These are phyloP conservation scores for Beta corolliflora DNA, from an alignment of 179 eudicot species.

Conservation along the genomic window DNA sequence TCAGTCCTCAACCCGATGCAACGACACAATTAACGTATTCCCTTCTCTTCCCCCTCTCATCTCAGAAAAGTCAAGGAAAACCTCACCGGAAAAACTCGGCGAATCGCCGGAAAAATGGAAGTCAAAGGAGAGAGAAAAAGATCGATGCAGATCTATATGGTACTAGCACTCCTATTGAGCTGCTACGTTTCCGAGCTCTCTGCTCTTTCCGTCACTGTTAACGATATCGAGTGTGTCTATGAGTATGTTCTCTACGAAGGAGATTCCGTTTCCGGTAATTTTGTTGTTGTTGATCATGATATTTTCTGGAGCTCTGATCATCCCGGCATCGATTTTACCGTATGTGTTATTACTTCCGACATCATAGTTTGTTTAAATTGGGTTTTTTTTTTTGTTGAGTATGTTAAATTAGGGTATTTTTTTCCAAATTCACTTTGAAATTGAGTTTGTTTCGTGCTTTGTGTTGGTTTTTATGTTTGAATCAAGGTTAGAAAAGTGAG, in stretches of 20 bases:
- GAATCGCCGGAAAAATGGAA: constrained; percentile 26
- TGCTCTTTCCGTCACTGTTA: constrained; percentile 71
- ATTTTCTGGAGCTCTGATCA: constrained; percentile 89
- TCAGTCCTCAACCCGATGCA: background rate
- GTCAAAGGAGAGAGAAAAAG: constrained; percentile 25
- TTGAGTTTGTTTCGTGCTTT: too few species aligned
- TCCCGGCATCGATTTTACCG: constrained; percentile 85
- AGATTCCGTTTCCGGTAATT: constrained; percentile 81
- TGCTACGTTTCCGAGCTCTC: constrained; percentile 36
- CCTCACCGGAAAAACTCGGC: background rate
- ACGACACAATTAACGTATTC: background rate
- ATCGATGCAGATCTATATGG: constrained; percentile 22
- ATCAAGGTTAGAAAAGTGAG: background rate
- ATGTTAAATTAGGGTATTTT: background rate
- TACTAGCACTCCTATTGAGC: constrained; percentile 41
- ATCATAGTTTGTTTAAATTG: background rate
- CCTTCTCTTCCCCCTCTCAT: background rate
- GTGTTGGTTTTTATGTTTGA: too few species aligned
- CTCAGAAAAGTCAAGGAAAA: background rate
- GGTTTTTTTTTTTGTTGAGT: background rate
- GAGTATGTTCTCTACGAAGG: constrained; percentile 86
- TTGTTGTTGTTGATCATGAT: constrained; percentile 92
- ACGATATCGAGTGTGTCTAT: constrained; percentile 79
- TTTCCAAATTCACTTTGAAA: too few species aligned
- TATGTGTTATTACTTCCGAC: constrained; percentile 26